Percentiles rank a stretch among this genome's conserved stretches.
Conservation (phyloP, 768 basidiomycete genomes). For the Hemileccinum rubropunctum region DNA sequence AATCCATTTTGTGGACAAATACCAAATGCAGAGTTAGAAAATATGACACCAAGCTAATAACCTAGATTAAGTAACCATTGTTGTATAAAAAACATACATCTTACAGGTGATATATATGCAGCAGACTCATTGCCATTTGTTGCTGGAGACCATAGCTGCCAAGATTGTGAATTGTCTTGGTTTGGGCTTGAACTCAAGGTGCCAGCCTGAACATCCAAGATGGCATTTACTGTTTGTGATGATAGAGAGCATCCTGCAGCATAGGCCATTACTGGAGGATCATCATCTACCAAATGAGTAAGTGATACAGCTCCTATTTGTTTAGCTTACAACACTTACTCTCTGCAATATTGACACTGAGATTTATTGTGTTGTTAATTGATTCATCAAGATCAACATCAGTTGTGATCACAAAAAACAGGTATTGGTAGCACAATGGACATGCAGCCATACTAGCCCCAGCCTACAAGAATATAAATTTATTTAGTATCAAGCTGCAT, state of each 20-base stretch:
- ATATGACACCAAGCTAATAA: neutral
- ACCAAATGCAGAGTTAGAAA: neutral
- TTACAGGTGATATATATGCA: neutral
- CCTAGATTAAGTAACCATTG: too few species aligned
- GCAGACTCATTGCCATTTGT: too few species aligned
- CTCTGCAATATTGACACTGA: neutral
- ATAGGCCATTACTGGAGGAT: neutral
- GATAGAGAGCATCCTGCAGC: constrained; percentile 10
- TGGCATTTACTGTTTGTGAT: neutral
- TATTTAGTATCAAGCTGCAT: too few species aligned
- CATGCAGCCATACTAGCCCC: too few species aligned
- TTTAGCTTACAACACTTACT: neutral
- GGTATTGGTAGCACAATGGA: neutral
- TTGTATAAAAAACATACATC: neutral
- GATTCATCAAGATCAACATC: constrained; percentile 2
- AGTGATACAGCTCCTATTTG: too few species aligned
- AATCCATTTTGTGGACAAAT: constrained; percentile 3
- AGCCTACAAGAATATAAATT: too few species aligned
- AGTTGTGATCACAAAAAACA: constrained; percentile 14
- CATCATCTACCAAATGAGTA: neutral
- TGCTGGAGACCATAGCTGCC: constrained; percentile 9
- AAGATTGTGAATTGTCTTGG: neutral
- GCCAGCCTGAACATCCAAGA: constrained; percentile 1
- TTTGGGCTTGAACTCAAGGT: neutral
- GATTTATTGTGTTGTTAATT: neutral